Conservation (phyloP, 225 moss, liverwort and hornwort species). For the Takakia lepidozioides region DNA sequence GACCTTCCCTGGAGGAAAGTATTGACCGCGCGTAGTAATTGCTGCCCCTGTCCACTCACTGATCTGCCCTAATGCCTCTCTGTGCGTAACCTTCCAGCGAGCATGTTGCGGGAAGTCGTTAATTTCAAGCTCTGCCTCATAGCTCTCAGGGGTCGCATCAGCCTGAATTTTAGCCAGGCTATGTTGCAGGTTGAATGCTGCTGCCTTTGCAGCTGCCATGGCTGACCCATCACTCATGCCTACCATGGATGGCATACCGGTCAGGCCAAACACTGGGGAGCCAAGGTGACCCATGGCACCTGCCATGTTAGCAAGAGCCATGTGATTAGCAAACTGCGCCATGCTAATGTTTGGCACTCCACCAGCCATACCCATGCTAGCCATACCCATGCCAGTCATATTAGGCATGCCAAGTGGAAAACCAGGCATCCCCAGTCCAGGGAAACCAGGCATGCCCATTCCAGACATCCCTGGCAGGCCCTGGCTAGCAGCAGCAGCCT, state of each 20-base stretch:
- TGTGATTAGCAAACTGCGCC: slow-evolving; percentile 47
- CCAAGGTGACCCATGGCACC: slow-evolving; percentile 74
- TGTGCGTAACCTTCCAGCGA: slow-evolving; percentile 98
- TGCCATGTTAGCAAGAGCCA: slow-evolving; percentile 66
- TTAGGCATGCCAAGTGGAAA: slow-evolving; percentile 65
- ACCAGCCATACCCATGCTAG: slow-evolving; percentile 43
- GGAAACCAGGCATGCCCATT: slow-evolving; percentile 36
- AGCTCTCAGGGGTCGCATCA: slow-evolving; percentile 92
- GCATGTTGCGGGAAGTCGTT: slow-evolving; percentile 99
- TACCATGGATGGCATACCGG: slow-evolving; percentile 39
- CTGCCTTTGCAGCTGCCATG: slow-evolving; percentile 82
- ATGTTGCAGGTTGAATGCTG: slow-evolving; percentile 92
- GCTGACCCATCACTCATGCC: slow-evolving; percentile 66
- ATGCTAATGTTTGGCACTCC: slow-evolving; percentile 36
- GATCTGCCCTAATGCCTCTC: slow-evolving; percentile 96
- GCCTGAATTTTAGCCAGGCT: slow-evolving; percentile 98
- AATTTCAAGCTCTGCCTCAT: slow-evolving; percentile 95
- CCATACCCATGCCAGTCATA: slow-evolving; percentile 61
- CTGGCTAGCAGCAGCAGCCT: slow-evolving; percentile 87
- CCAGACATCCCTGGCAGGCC: slow-evolving; percentile 52
- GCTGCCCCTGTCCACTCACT: slow-evolving; percentile 99
- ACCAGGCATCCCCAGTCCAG: slow-evolving; percentile 37
- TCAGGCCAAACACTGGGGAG: slow-evolving; percentile 59
- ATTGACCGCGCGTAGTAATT: slow-evolving; percentile 95
- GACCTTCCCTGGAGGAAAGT: slow-evolving; percentile 86